A percentile compares a stretch with the other conserved stretches of the same genome.
Conservation (phyloP, 345 rosid genomes). For the Pseudoturritis turrita region DNA sequence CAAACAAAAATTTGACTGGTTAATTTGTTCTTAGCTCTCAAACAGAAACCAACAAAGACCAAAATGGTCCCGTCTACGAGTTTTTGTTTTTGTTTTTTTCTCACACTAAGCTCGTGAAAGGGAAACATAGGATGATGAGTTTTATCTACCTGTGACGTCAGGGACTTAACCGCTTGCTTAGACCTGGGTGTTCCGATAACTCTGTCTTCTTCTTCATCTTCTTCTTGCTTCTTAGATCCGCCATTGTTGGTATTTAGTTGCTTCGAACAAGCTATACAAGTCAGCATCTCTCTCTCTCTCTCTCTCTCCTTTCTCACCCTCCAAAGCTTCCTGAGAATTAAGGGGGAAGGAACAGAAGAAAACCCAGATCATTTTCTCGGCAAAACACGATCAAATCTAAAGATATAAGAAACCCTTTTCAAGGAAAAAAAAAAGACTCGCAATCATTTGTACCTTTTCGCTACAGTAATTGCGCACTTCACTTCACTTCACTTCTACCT, state of each 20-base stretch:
- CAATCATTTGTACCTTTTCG: background rate
- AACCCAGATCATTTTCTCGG: background rate
- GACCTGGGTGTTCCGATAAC: constrained; percentile 63
- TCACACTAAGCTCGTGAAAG: background rate
- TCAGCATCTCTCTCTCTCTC: constrained; percentile 59
- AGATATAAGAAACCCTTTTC: background rate
- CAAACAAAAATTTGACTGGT: background rate
- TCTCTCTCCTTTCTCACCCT: background rate
- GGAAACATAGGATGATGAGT: background rate
- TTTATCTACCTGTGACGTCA: constrained; percentile 66
- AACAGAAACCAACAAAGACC: constrained; percentile 10
- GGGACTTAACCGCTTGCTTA: constrained; percentile 61
- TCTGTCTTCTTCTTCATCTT: constrained; percentile 46
- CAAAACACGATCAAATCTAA: background rate
- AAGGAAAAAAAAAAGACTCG: background rate
- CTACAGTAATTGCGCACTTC: background rate
- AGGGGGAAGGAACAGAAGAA: background rate
- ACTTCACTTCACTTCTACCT: constrained; percentile 2
- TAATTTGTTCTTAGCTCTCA: constrained; percentile 5
- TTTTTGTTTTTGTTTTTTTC: constrained; percentile 16
- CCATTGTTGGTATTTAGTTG: constrained; percentile 41
- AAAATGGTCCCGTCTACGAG: background rate
- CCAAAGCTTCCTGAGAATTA: constrained; percentile 4
- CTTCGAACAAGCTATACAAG: constrained; percentile 85
- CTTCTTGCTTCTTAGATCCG: constrained; percentile 51